Evolutionary conservation across 2,329 filamentous ascomycete genomes (phyloP).

Genomic region (Hypoxylon rubiginosum): DNA sequence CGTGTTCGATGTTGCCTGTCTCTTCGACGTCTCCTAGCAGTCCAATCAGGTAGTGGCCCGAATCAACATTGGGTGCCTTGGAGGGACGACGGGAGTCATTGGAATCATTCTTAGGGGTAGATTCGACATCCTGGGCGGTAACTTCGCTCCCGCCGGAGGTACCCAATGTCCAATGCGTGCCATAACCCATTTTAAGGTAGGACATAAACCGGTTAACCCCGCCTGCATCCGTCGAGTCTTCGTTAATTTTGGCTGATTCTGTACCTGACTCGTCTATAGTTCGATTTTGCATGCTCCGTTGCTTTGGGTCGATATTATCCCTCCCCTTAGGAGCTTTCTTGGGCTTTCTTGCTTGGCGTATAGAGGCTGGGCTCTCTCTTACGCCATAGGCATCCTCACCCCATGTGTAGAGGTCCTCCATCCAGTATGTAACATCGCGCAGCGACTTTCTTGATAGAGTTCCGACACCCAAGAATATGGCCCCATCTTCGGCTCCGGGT

Average conservation of each 20-base stretch:
- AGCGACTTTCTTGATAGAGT: constrained; percentile 79
- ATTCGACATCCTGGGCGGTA: constrained; percentile 24
- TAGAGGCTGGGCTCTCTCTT: constrained; percentile 79
- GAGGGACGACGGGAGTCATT: constrained; percentile 11
- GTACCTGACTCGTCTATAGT: constrained; percentile 18
- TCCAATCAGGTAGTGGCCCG: constrained; percentile 74
- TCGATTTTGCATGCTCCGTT: constrained; percentile 16
- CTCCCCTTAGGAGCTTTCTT: constrained; percentile 47
- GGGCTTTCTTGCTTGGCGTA: constrained; percentile 64
- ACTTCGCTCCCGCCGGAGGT: constrained; percentile 42
- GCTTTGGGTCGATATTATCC: constrained; percentile 16
- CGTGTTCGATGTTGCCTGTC: constrained; percentile 49
- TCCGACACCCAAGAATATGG: constrained; percentile 86
- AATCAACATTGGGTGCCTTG: constrained; percentile 37
- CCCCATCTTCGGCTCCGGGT: constrained; percentile 80
- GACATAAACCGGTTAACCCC: constrained; percentile 70
- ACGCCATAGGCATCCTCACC: constrained; percentile 89
- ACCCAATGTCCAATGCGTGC: constrained; percentile 73
- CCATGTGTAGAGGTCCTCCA: constrained; percentile 87
- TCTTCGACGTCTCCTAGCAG: constrained; percentile 74
- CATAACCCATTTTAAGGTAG: constrained; percentile 76
- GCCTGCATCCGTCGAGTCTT: constrained; percentile 52
- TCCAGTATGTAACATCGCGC: constrained; percentile 83
- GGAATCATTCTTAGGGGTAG: constrained; percentile 26
- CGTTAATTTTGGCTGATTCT: constrained; percentile 27